A percentile compares a stretch with the other conserved stretches of the same genome.
These are phyloP conservation scores for Pleurotus eryngii DNA, from an alignment of 768 basidiomycete genomes.

Conservation along the genomic window DNA sequence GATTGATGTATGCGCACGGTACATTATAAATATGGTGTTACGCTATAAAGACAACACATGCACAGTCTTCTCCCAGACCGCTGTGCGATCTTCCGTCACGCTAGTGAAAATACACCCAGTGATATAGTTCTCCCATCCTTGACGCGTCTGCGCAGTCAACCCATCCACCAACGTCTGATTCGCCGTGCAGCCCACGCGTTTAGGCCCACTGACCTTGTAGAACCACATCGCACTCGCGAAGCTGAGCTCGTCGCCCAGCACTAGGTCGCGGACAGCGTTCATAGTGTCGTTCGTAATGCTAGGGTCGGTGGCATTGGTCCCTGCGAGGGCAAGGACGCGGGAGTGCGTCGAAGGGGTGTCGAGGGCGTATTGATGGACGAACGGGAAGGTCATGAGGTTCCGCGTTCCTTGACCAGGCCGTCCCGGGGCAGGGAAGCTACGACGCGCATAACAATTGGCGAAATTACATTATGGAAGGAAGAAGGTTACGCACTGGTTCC, in stretches of 20 bases:
- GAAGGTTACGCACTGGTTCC: slow-evolving; percentile 1
- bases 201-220: slow-evolving; percentile 1
- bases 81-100: neutral
- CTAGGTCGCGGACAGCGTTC: slow-evolving; percentile 6
- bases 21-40: too few species aligned
- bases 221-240: slow-evolving; percentile 9
- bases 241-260: slow-evolving; percentile 5
- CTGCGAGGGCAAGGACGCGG: neutral
- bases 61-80: slow-evolving; percentile 3
- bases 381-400: slow-evolving; percentile 6
- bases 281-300: neutral
- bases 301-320: neutral
- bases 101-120: slow-evolving; percentile 1
- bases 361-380: slow-evolving; percentile 5
- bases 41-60: neutral
- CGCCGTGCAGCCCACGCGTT: neutral
- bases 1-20: too few species aligned
- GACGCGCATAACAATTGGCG: neutral
- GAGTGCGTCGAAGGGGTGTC: neutral
- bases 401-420: slow-evolving; percentile 8
- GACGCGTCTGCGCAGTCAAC: neutral
- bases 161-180: slow-evolving; percentile 1
- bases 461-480: neutral
- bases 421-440: slow-evolving; percentile 6
- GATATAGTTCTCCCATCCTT: slow-evolving; percentile 5